These are phyloP conservation scores for Zygosaccharomyces pseudorouxii DNA, from an alignment of 805 yeast species.

Conservation along the genomic window DNA sequence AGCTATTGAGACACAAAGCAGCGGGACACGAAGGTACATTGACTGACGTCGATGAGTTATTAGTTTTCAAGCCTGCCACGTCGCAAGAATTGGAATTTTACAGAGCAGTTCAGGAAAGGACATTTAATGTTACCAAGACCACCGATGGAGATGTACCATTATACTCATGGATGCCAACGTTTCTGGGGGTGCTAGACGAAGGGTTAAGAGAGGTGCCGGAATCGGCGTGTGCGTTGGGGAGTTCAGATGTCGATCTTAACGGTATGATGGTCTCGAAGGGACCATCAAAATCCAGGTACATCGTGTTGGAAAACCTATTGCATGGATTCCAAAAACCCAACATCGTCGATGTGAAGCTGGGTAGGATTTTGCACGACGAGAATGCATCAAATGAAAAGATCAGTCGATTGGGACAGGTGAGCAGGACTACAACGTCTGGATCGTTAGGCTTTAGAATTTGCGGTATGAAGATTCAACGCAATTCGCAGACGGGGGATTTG, in stretches of 20 bases:
- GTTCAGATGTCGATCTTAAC: not conserved
- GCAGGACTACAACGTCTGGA: constrained; percentile 75
- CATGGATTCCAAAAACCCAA: constrained; percentile 61
- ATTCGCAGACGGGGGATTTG: constrained; percentile 16
- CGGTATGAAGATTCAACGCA: constrained; percentile 65
- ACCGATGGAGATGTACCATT: constrained; percentile 25
- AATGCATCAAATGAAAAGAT: constrained; percentile 54
- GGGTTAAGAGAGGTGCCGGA: constrained; percentile 15
- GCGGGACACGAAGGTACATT: constrained; percentile 90
- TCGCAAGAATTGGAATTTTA: constrained; percentile 76
- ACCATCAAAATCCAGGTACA: constrained; percentile 26
- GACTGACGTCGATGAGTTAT: constrained; percentile 54
- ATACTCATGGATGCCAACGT: constrained; percentile 30
- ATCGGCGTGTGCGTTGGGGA: not conserved
- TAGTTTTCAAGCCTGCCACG: constrained; percentile 67
- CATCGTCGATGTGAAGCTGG: constrained; percentile 80
- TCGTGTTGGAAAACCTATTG: constrained; percentile 70
- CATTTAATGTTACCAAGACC: constrained; percentile 14
- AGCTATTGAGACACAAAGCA: constrained; percentile 53
- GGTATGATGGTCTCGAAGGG: constrained; percentile 2
- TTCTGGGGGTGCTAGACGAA: constrained; percentile 27
- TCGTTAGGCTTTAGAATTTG: constrained; percentile 71
- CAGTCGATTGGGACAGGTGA: constrained; percentile 56
- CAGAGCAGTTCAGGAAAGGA: constrained; percentile 22
- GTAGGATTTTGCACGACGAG: constrained; percentile 64